Base-by-base conservation (phyloP, 768 basidiomycete species). In the Panaeolus papilionaceus region DNA sequence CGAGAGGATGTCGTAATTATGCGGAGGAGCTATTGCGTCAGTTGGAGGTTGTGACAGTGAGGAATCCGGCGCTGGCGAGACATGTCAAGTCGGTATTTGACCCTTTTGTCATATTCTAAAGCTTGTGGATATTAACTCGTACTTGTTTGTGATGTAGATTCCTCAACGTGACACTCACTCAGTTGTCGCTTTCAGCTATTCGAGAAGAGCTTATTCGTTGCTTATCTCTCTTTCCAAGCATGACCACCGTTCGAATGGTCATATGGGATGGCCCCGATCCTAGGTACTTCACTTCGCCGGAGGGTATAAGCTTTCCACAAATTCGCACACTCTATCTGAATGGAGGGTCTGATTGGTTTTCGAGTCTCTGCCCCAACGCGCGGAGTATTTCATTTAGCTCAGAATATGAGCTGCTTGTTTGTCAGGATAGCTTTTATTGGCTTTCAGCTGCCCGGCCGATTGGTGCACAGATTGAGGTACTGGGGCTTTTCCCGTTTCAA, bases 181-280 rank as follows among this genome's bases (percentile, higher is more conserved):
- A 10, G 14, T 10, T 26, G 11, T 14, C 45, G 18, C 45, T 18
- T 20, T 18, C 45, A 14, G 12, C 45, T 18, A 3, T 47, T 18
- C 16, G 45, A 47, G 45, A n/a, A 47, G 45, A 47, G 18, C 47
- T 63, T 20, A 33, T 67, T 20, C 51, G 40, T 5, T 64, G 38
- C 62, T 38, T 67, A 3, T 45, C 47, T 4, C 62, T 51, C 5
- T 10, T 67, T 6, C 45, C 66, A 12, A 40, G 64, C n/a, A 18
- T 67, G 28, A 67, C 62, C 10, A 40, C 47, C 28, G 45, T 67
- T 40, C 61, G 63, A 28, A 54, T 67, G 5, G 49, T 63, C 39
- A 39, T 67, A 39, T 67, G 58, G 66, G 58, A 62, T 23, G 47
- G 51, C 33, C 3, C 33, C 33, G 5, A 33, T 38, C 62, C 62